Conservation (phyloP, 805 yeast species). For the Wickerhamomyces sydowiorum region DNA sequence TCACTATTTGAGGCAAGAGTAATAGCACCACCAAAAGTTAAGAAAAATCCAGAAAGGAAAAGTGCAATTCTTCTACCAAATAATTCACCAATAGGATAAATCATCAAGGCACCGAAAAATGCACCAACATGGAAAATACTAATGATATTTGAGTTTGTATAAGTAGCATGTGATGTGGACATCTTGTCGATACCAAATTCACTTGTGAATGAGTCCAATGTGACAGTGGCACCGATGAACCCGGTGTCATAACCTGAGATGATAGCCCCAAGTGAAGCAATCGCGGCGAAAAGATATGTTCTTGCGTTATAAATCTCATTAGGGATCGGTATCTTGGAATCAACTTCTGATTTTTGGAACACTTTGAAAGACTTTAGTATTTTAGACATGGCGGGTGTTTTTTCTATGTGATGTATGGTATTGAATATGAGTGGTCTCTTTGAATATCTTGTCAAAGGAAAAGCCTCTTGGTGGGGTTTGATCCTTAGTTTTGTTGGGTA, state of each 20-base stretch:
- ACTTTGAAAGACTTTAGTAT: background rate
- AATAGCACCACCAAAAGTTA: conserved; percentile 35
- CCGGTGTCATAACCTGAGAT: conserved; percentile 24
- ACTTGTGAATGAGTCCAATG: conserved; percentile 5
- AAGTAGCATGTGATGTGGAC: background rate
- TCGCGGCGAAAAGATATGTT: conserved; percentile 23
- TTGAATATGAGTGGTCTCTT: too few relatives aligned
- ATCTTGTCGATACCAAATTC: conserved; percentile 12
- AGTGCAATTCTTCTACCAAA: conserved; percentile 14
- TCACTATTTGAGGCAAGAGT: conserved; percentile 27
- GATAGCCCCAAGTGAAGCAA: conserved; percentile 27
- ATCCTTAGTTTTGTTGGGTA: too few relatives aligned
- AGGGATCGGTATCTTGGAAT: conserved; percentile 3
- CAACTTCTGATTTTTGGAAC: background rate
- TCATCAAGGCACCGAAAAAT: conserved; percentile 17
- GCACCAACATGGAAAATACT: conserved; percentile 19
- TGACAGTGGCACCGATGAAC: conserved; percentile 13
- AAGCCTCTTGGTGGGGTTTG: too few relatives aligned
- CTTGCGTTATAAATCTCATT: conserved; percentile 9
- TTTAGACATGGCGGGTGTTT: background rate
- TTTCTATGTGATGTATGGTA: background rate
- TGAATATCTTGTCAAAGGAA: too few relatives aligned
- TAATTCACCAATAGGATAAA: conserved; percentile 12
- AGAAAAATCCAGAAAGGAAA: conserved; percentile 9
- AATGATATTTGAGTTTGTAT: conserved; percentile 12